Evolutionary conservation across 73 alveolate genomes (phyloP), one percentile per base, ranked within the genome.

Genomic region (Uronychia setigera): DNA sequence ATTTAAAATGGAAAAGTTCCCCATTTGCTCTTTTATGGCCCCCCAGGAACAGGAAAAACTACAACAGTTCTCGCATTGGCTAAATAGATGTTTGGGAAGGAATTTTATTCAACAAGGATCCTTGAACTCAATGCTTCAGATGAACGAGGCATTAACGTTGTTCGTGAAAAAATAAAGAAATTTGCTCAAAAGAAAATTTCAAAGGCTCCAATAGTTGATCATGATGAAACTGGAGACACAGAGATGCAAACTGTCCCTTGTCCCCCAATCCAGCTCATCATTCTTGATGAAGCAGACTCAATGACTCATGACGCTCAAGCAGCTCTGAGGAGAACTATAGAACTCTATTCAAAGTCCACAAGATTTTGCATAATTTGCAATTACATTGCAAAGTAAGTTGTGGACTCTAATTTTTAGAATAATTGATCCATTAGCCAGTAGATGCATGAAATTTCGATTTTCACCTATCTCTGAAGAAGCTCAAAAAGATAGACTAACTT

Each of bases 251-350:
- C n/a, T n/a, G 78, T 74, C 33, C 81, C 90, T 19, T 82, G 93
- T 75, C 93, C 93, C 27, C 93, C 90, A 26, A 29, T 91, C 74
- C 95, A 98, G 91, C 97, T 98, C 26, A 93, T 96, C 58, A 97
- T 98, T n/a, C 89, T 98, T 60, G 99, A 98, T 91, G 99, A 98
- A 91, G 99, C 99, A 32, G 99, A 98, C 93, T 98, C 99, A 78
- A 94, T 98, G 98, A 98, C 99, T 46, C 78, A 80, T 58, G 99
- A 98, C 59, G 99, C 99, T 5, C 97, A 98, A 85, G 96, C 99
- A 57, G 99, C 99, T 29, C 94, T 98, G 76, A 92, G 99, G 76
- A 93, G 99, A 85, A 98, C 98, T 60, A 98, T 98, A 31, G 99
- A 98, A 96, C 98, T 98, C 84, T 97, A 93, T 86, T 92, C 99